A percentile compares a stretch with the other conserved stretches of the same genome.
Evolutionary conservation across 1,139 yeast species (phyloP).

Genomic region (Taiozyma sp.): DNA sequence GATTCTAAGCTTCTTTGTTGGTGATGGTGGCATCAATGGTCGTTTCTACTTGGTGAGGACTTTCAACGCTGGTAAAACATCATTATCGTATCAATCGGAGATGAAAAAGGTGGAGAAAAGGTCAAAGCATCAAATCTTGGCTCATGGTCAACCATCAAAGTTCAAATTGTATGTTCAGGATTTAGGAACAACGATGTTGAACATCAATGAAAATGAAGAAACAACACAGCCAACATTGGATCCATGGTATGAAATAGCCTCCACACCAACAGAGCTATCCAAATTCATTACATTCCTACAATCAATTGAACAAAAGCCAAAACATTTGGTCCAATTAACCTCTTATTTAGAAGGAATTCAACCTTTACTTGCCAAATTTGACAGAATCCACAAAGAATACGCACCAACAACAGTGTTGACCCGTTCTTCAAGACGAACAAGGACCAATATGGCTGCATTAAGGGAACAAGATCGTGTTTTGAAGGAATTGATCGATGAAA

Average conservation of each 20-base stretch:
- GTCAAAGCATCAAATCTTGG: slow-evolving; percentile 5
- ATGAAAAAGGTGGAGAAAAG: slow-evolving; percentile 15
- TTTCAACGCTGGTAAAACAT: slow-evolving; percentile 37
- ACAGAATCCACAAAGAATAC: slow-evolving; percentile 10
- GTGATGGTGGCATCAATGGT: slow-evolving; percentile 44
- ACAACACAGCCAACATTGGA: slow-evolving; percentile 7
- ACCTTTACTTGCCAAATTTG: slow-evolving; percentile 15
- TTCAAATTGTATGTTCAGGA: slow-evolving; percentile 50
- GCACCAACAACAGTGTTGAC: slow-evolving; percentile 4
- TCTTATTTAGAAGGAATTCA: slow-evolving; percentile 10
- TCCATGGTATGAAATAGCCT: slow-evolving; percentile 43
- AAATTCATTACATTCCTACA: slow-evolving; percentile 30
- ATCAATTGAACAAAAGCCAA: slow-evolving; percentile 21
- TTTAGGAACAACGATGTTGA: slow-evolving; percentile 33
- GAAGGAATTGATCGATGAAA: slow-evolving; percentile 8
- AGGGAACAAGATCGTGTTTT: slow-evolving; percentile 13
- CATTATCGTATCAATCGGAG: slow-evolving; percentile 23
- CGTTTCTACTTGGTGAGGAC: slow-evolving; percentile 41
- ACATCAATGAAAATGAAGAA: slow-evolving; percentile 4
- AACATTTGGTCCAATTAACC: slow-evolving; percentile 5
- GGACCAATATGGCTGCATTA: slow-evolving; percentile 12
- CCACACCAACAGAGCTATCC: slow-evolving; percentile 29
- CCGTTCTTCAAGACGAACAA: slow-evolving; percentile 13
- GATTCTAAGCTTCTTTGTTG: slow-evolving; percentile 38
- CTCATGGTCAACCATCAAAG: slow-evolving; percentile 29